Evolutionary conservation across 2,329 filamentous ascomycete species (phyloP).

Genomic region (Pseudocercospora eumusae): DNA sequence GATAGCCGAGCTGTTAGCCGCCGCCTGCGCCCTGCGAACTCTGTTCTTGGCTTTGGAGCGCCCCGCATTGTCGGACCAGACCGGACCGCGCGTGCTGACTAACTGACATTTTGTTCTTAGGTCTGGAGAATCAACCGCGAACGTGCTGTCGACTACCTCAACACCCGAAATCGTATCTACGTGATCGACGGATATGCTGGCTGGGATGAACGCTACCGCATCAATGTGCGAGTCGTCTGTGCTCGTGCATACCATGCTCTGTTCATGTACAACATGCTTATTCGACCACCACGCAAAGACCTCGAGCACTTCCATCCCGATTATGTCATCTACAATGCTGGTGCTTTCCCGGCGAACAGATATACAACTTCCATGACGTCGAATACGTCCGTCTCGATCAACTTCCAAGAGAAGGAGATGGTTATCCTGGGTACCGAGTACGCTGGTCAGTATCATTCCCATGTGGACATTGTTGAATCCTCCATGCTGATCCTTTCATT

Average conservation of each 20-base stretch:
- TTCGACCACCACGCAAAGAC: slow-evolving; percentile 86
- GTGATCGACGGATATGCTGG: slow-evolving; percentile 96
- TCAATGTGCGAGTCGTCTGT: slow-evolving; percentile 96
- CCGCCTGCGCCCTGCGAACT: background rate
- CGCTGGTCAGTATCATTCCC: slow-evolving; percentile 49
- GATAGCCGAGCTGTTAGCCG: slow-evolving; percentile 19
- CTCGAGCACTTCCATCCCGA: slow-evolving; percentile 97
- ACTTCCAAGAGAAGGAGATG: slow-evolving; percentile 99
- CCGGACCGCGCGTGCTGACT: too few relatives aligned
- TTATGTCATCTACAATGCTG: slow-evolving; percentile 99
- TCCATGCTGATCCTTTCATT: too few relatives aligned
- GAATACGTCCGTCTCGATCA: slow-evolving; percentile 94
- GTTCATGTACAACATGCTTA: slow-evolving; percentile 99
- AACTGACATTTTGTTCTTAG: too few relatives aligned
- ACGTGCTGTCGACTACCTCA: slow-evolving; percentile 97
- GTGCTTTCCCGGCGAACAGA: slow-evolving; percentile 96
- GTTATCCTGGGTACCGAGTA: slow-evolving; percentile 99
- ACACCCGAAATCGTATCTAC: slow-evolving; percentile 98
- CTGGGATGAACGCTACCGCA: slow-evolving; percentile 98
- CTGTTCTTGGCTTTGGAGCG: background rate
- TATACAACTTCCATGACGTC: slow-evolving; percentile 99
- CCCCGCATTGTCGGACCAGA: slow-evolving; percentile 37
- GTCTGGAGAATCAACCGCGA: slow-evolving; percentile 99
- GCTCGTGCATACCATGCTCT: slow-evolving; percentile 98
- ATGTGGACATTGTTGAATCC: too few relatives aligned